Base-by-base conservation (phyloP, 371 early-diverging fungal species). In the Nosema granulosis region DNA sequence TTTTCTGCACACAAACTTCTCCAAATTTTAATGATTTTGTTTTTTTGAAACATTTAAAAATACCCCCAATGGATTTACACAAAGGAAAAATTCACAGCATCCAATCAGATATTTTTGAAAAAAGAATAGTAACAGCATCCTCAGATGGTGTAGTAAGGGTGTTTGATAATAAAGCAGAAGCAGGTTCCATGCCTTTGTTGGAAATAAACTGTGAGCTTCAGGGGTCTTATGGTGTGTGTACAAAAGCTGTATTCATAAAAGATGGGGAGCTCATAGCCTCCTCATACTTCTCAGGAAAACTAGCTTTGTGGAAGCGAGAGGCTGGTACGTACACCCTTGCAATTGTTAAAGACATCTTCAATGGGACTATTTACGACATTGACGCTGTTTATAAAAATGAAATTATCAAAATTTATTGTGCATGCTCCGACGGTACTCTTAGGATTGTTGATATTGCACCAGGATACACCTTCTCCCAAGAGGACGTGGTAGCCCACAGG, bases 381-480 rank as follows among this genome's bases (percentile, higher is more conserved):
- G 18, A 67, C 20, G 51, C 32, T n/a, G 18, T 32, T 29, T 62
- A 34, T 26, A 49, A 13, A 51, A 67, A 71, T 29, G 24, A 66
- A 11, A 13, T 26, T 9, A 54, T 77, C 65, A 70, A 43, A 18
- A 68, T 86, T 13, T 75, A 74, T 51, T 83, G 83, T 70, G 86
- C 71, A 24, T 86, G 86, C 71, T 76, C 82, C 28, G 83, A 82
- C 66, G 86, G 86, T 20, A 79, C 59, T 22, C 31, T 86, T 18
- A 79, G 82, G 57, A 77, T 56, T 54, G 0, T 78, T 37, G 38
- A 58, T 13, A 61, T 79, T 49, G 72, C 61, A 22, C 35, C 29
- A 29, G 67, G 65, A 4, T 66, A 75, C 3, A 63, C 43, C 0
- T 16, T 43, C 13, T 38, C 16, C 31, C 77, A 54, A n/a, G 24